Percentiles rank a stretch among this genome's conserved stretches.
Conservation (phyloP, 2,329 filamentous ascomycete species). For the Geosmithia putterillii region DNA sequence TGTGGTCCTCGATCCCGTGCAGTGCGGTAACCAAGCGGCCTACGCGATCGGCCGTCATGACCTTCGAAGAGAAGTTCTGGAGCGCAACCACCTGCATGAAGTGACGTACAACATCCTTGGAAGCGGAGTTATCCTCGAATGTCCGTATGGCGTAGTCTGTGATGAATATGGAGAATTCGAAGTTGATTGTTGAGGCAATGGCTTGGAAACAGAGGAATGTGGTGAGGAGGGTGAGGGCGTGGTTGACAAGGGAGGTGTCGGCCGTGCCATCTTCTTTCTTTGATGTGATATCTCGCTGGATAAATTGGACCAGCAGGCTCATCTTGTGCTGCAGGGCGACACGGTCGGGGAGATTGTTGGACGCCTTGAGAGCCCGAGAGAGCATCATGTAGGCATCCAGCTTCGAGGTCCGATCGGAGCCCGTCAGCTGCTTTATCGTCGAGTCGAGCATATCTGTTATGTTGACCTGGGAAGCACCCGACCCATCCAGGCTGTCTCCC, state of each 20-base stretch:
- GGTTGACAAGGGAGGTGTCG: constrained; percentile 61
- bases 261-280: constrained; percentile 40
- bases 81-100: constrained; percentile 70
- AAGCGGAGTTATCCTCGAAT: constrained; percentile 53
- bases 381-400: constrained; percentile 82
- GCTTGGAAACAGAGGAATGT: constrained; percentile 64
- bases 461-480: constrained; percentile 28
- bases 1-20: constrained; percentile 57
- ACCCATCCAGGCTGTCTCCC: constrained; percentile 27
- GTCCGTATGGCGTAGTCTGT: constrained; percentile 68
- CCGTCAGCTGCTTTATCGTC: constrained; percentile 67
- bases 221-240: constrained; percentile 66
- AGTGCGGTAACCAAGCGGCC: constrained; percentile 59
- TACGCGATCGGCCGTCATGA: constrained; percentile 62
- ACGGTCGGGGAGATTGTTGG: constrained; percentile 68
- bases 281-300: constrained; percentile 65
- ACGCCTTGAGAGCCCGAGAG: constrained; percentile 62
- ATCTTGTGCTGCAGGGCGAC: constrained; percentile 66
- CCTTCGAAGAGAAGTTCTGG: constrained; percentile 64
- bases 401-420: constrained; percentile 57
- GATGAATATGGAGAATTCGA: constrained; percentile 70
- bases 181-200: constrained; percentile 57
- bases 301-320: constrained; percentile 64
- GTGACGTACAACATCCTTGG: constrained; percentile 69
- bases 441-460: constrained; percentile 78